Conservation (phyloP, 164 flowering plant genomes). For the Magnolia officinalis region DNA sequence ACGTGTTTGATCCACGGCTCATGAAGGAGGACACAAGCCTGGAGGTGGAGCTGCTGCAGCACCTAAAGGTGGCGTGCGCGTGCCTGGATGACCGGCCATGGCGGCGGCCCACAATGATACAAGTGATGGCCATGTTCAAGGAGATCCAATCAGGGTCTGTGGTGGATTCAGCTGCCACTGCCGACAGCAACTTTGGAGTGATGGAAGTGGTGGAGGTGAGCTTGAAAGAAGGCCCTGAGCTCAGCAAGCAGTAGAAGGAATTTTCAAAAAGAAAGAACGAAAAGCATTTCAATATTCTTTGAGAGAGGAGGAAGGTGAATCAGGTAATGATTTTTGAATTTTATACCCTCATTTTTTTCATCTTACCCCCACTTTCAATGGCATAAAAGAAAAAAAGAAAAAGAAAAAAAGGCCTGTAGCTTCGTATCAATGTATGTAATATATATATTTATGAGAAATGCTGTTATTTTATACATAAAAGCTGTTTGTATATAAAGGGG, state of each 20-base stretch:
- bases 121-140: slow-evolving; percentile 95
- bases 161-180: slow-evolving; percentile 39
- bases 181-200: slow-evolving; percentile 41
- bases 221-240: slow-evolving; percentile 68
- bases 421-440: slow-evolving; percentile 43
- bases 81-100: slow-evolving; percentile 83
- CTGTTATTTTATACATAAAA: slow-evolving; percentile 37
- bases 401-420: slow-evolving; percentile 16
- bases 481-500: slow-evolving; percentile 22
- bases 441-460: slow-evolving; percentile 15
- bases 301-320: slow-evolving; percentile 13
- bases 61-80: slow-evolving; percentile 74
- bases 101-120: slow-evolving; percentile 87
- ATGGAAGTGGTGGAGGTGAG: slow-evolving; percentile 67
- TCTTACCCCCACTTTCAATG: slow-evolving; percentile 13
- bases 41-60: slow-evolving; percentile 83
- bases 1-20: slow-evolving; percentile 77
- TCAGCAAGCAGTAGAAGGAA: slow-evolving; percentile 27
- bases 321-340: slow-evolving; percentile 10
- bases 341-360: slow-evolving; percentile 27
- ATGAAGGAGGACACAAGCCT: slow-evolving; percentile 65
- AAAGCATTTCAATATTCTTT: slow-evolving; percentile 13
- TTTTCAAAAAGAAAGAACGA: not conserved
- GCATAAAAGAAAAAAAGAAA: not conserved
- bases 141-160: slow-evolving; percentile 84